Evolutionary conservation across 179 eudicot genomes (phyloP).

Genomic region (Kewa caespitosa): DNA sequence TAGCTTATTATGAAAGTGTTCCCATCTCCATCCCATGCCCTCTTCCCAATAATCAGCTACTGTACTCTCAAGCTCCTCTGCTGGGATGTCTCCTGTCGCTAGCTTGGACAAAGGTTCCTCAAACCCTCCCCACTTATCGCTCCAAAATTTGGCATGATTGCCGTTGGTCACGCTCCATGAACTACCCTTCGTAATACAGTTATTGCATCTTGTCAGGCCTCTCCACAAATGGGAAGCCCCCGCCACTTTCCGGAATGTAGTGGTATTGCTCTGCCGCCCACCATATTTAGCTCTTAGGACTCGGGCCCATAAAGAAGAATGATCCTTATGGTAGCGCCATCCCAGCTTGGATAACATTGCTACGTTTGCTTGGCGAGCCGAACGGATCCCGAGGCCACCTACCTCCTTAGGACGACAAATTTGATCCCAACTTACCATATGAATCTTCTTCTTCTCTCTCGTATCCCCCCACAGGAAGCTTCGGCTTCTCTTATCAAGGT

Average conservation of each 20-base stretch:
- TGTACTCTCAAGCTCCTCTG: neutral
- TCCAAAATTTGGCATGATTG: neutral
- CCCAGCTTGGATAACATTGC: neutral
- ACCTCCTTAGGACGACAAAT: neutral
- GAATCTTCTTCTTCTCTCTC: neutral
- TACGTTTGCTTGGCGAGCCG: neutral
- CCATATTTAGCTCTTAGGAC: neutral
- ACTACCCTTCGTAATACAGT: neutral
- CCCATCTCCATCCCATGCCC: no score
- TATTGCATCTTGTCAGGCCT: neutral
- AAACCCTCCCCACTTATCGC: neutral
- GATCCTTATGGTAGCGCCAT: neutral
- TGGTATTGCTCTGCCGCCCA: neutral
- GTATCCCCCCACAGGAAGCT: neutral
- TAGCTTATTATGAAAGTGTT: no score
- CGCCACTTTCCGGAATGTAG: neutral
- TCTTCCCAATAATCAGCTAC: neutral
- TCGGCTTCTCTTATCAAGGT: neutral
- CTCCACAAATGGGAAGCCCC: neutral
- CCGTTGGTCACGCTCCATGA: neutral
- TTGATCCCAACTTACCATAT: neutral
- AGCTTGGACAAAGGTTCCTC: neutral
- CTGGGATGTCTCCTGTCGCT: neutral
- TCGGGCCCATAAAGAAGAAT: neutral
- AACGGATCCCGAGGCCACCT: neutral